Evolutionary conservation across 2,329 filamentous ascomycete genomes (phyloP).

Genomic region (Penicillium sp.): DNA sequence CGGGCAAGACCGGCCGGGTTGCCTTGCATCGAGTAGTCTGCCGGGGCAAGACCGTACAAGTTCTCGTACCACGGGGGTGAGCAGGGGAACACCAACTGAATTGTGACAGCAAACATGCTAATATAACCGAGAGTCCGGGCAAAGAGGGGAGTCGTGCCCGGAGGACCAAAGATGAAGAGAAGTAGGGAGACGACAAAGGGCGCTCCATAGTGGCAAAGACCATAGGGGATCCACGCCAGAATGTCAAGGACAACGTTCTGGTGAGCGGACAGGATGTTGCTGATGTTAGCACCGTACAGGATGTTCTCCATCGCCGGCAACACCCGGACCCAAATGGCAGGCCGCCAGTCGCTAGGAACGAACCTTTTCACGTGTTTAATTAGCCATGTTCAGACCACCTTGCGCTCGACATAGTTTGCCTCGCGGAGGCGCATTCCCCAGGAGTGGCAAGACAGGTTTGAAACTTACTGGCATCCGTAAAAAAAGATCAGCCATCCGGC

Average conservation of each 20-base stretch:
- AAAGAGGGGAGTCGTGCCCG: conserved; percentile 79
- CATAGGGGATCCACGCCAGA: conserved; percentile 90
- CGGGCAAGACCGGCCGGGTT: conserved; percentile 85
- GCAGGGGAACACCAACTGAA: conserved; percentile 88
- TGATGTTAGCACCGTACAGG: conserved; percentile 90
- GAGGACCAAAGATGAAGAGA: conserved; percentile 86
- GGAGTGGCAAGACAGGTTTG: not conserved
- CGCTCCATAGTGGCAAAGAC: conserved; percentile 82
- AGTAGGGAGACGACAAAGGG: conserved; percentile 74
- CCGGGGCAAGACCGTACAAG: conserved; percentile 82
- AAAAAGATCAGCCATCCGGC: conserved; percentile 87
- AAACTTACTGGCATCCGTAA: conserved; percentile 82
- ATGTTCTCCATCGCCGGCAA: conserved; percentile 94
- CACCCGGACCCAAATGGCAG: conserved; percentile 93
- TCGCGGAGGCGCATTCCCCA: not conserved
- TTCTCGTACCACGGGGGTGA: conserved; percentile 98
- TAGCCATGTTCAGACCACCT: conserved; percentile 2
- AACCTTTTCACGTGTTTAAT: conserved; percentile 58
- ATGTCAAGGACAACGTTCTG: conserved; percentile 80
- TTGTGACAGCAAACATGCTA: conserved; percentile 81
- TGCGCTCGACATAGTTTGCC: not conserved
- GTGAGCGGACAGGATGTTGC: conserved; percentile 90
- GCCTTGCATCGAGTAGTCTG: conserved; percentile 86
- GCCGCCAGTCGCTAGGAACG: conserved; percentile 82
- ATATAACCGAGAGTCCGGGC: conserved; percentile 88